These are phyloP conservation scores for Aspergillus alliaceus DNA, from an alignment of 2,329 filamentous ascomycete genomes.

Conservation along the genomic window DNA sequence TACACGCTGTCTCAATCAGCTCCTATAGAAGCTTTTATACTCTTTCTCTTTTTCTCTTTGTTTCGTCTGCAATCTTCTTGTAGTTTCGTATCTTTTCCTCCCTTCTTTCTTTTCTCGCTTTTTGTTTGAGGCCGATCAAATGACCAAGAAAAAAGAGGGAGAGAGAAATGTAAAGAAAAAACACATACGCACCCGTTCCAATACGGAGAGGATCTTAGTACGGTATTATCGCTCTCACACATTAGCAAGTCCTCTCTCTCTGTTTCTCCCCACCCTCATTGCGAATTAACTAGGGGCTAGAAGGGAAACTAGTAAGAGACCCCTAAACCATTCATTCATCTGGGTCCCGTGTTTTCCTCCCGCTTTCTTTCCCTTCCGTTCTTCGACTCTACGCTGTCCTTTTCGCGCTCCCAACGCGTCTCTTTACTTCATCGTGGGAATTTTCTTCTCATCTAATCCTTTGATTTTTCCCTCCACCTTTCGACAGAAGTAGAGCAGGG, in stretches of 20 bases:
- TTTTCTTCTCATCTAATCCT: neutral
- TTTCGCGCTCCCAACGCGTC: neutral
- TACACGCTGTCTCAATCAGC: too few species aligned
- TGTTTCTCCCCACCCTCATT: neutral
- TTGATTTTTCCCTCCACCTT: neutral
- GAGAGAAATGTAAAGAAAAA: too few species aligned
- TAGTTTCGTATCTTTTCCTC: too few species aligned
- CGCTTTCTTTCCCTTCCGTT: constrained; percentile 13
- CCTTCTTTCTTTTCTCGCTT: too few species aligned
- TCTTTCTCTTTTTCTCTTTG: too few species aligned
- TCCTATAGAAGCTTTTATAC: too few species aligned
- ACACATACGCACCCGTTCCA: too few species aligned
- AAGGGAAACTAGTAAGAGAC: neutral
- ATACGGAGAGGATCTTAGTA: too few species aligned
- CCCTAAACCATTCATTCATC: constrained; percentile 2
- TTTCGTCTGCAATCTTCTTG: too few species aligned
- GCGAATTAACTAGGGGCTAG: neutral
- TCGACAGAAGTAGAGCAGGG: constrained; percentile 24
- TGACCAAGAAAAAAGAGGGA: too few species aligned
- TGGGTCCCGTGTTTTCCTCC: constrained; percentile 8
- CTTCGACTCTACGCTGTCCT: constrained; percentile 3
- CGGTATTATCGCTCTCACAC: too few species aligned
- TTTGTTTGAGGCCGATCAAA: too few species aligned
- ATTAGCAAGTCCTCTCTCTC: neutral
- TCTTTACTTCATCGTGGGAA: neutral